Evolutionary conservation across 2,329 filamentous ascomycete genomes (phyloP).

Genomic region (Cadophora malorum): DNA sequence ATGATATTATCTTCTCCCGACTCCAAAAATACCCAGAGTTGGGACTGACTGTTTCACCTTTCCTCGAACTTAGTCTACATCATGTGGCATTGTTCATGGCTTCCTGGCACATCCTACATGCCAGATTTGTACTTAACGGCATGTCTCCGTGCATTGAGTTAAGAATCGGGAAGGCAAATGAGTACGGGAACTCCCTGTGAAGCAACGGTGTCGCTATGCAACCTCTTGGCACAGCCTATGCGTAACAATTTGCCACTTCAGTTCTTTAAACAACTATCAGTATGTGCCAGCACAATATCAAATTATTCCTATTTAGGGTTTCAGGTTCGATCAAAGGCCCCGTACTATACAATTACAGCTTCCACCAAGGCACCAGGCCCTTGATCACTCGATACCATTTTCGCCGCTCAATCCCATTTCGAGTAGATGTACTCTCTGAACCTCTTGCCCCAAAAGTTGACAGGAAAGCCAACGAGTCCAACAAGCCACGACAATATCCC

Average conservation of each 20-base stretch:
- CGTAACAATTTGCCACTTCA: neutral
- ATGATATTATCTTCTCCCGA: too few relatives aligned
- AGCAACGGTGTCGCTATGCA: neutral
- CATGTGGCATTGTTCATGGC: too few relatives aligned
- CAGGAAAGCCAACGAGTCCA: conserved; percentile 29
- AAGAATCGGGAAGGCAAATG: too few relatives aligned
- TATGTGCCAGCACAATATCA: neutral
- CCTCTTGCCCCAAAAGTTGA: conserved; percentile 32
- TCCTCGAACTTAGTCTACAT: too few relatives aligned
- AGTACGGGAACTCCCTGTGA: neutral
- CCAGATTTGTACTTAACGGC: neutral
- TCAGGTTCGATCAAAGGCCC: neutral
- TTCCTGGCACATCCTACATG: neutral
- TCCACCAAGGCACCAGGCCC: conserved; percentile 8
- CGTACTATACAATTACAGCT: neutral
- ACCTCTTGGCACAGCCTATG: neutral
- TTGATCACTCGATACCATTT: neutral
- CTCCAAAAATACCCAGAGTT: neutral
- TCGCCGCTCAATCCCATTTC: neutral
- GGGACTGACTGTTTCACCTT: neutral
- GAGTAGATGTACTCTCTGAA: conserved; percentile 22
- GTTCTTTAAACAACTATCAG: neutral
- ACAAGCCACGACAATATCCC: conserved; percentile 23
- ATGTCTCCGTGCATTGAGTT: neutral
- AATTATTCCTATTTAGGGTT: neutral